Evolutionary conservation across 306 rosid genomes (phyloP).

Genomic region (Fagus crenata): DNA sequence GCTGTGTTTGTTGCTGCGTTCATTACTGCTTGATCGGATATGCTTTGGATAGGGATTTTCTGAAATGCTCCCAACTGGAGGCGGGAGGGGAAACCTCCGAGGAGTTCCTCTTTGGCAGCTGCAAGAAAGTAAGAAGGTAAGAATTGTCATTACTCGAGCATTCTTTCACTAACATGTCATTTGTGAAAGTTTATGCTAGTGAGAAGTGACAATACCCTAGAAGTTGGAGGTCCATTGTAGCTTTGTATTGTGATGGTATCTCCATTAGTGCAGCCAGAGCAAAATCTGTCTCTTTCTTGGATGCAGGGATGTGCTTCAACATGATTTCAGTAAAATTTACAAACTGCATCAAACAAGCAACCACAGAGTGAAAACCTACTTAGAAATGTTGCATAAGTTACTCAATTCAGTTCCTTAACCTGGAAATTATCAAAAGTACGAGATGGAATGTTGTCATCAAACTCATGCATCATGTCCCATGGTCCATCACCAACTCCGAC

Average conservation of each 20-base stretch:
- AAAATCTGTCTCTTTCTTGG: constrained; percentile 20
- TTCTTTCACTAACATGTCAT: neutral
- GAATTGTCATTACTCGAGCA: neutral
- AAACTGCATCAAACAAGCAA: constrained; percentile 23
- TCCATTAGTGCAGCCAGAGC: constrained; percentile 22
- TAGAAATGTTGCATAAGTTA: neutral
- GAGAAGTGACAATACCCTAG: constrained; percentile 4
- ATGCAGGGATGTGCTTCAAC: neutral
- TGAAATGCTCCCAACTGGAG: constrained; percentile 10
- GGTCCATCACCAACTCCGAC: constrained; percentile 50
- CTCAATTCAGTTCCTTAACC: constrained; percentile 9
- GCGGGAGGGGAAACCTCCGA: constrained; percentile 10
- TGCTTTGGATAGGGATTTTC: neutral
- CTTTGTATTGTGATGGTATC: constrained; percentile 21
- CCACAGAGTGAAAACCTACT: neutral
- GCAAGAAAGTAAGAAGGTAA: neutral
- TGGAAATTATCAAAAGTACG: constrained; percentile 38
- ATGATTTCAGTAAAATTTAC: constrained; percentile 40
- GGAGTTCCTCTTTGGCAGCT: neutral
- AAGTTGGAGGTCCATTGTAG: constrained; percentile 14
- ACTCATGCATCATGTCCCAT: constrained; percentile 35
- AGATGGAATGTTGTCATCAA: constrained; percentile 26
- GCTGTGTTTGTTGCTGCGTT: neutral
- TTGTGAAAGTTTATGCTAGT: neutral
- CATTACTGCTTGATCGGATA: neutral